Base-by-base conservation (phyloP, 2,329 filamentous ascomycete genomes). In the Claviceps fusiformis region DNA sequence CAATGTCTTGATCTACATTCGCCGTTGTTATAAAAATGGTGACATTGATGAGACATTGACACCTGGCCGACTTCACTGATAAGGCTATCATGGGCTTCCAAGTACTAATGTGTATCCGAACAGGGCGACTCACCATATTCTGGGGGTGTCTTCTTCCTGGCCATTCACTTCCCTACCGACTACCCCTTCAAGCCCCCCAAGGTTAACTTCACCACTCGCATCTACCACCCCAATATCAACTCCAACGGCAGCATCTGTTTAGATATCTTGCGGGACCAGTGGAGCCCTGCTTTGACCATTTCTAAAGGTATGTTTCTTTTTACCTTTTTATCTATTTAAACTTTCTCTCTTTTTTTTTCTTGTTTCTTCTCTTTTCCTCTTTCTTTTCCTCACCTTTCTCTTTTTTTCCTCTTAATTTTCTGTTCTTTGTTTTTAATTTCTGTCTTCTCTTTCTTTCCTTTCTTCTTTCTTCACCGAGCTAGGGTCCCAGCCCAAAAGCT, bases 201-300 rank as follows among this genome's bases (percentile, higher is more conserved):
- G 83, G 91, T 98, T 75, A 96, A 96, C 86, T 98, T 98, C 82
- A 97, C 90, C 66, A 98, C 93, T 62, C 87, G 92, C 70, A 97
- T 98, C 79, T 98, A 98, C 74, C 93, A 98, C 78, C 93, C 93
- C 67, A 98, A 98, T 78, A 98, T 98, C 89, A 98, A 98, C 84
- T 95, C 89, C 64, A 97, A 97, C 73, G 93, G 93, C 74, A 96
- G 91, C 75, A 98, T 98, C 75, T 98, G 93, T 74, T 77, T 98
- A 71, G 93, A 98, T 70, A 98, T 98, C 69, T 79, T 98, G 69
- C 85, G 93, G 78, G 93, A 98, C 74, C 93, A 98, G 78, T 98
- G 93, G 93, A 96, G 91, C 73, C 93, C 93, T 46, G 93, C 93
- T 62, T 79, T 98, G 73, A 98, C 93, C 63, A 97, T 98, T 67